phyloP scores from a whole-genome alignment of 2,329 filamentous ascomycete species.

The Penicillium olsonii region DNA sequence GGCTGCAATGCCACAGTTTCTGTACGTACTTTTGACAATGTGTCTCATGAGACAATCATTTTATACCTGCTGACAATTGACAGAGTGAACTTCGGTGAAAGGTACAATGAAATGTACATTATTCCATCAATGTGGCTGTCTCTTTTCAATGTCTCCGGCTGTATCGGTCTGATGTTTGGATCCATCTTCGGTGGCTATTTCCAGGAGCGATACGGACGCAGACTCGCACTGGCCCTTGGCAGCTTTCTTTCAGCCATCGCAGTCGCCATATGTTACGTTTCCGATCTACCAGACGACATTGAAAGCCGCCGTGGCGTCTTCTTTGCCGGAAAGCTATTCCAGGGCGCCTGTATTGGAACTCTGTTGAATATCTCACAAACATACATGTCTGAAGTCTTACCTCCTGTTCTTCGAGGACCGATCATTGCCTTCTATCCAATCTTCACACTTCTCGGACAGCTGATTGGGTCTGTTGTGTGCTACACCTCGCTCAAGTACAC shows the following conservation, averaged over 20 bases:
- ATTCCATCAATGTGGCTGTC: constrained; percentile 46
- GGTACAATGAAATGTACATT: constrained; percentile 32
- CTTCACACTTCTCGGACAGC: constrained; percentile 51
- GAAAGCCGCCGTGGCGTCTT: constrained; percentile 39
- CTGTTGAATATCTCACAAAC: constrained; percentile 46
- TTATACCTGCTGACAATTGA: not conserved
- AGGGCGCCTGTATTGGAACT: constrained; percentile 50
- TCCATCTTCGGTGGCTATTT: constrained; percentile 40
- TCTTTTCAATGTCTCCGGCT: constrained; percentile 44
- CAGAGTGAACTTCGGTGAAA: constrained; percentile 30
- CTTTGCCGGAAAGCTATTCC: constrained; percentile 47
- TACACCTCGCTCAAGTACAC: constrained; percentile 33
- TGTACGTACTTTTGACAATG: constrained; percentile 20
- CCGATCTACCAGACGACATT: constrained; percentile 20
- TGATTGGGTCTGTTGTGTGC: constrained; percentile 39
- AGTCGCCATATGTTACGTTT: constrained; percentile 27
- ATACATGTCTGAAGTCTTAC: constrained; percentile 54
- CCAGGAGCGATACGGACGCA: constrained; percentile 42
- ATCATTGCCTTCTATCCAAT: constrained; percentile 52
- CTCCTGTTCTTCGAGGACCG: constrained; percentile 47
- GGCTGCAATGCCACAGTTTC: constrained; percentile 30
- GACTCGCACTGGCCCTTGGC: constrained; percentile 35
- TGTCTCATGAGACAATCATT: not conserved
- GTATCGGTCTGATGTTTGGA: constrained; percentile 40
- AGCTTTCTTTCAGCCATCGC: constrained; percentile 38